phyloP scores from a whole-genome alignment of 2,329 filamentous ascomycete species.

The Clonostachys sp. region DNA sequence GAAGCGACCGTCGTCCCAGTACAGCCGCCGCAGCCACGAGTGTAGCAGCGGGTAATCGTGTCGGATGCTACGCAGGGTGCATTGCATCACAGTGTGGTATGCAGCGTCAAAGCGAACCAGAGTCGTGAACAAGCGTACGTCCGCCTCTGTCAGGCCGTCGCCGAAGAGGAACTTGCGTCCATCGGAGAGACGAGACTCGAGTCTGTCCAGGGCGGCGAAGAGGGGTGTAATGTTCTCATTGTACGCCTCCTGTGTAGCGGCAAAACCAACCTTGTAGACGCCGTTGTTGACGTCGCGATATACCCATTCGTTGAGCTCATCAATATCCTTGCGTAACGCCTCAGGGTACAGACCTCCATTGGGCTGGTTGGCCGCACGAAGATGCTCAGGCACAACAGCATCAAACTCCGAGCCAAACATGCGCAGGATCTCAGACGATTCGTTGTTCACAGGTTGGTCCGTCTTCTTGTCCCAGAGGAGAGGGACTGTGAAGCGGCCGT shows the following conservation, averaged over 20 bases:
- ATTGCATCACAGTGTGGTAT: conserved; percentile 63
- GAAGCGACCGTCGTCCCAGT: conserved; percentile 53
- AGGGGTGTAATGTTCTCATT: conserved; percentile 55
- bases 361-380: conserved; percentile 43
- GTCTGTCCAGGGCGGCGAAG: conserved; percentile 59
- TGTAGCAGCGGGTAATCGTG: conserved; percentile 64
- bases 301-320: conserved; percentile 64
- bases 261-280: conserved; percentile 57
- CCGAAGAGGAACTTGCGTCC: conserved; percentile 58
- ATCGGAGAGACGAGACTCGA: conserved; percentile 51
- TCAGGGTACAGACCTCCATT: conserved; percentile 54
- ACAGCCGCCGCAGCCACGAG: conserved; percentile 63
- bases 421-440: conserved; percentile 83
- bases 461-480: conserved; percentile 66
- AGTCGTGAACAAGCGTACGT: conserved; percentile 64
- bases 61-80: conserved; percentile 58
- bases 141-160: conserved; percentile 60
- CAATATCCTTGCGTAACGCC: conserved; percentile 49
- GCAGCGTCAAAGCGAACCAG: conserved; percentile 65
- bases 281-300: conserved; percentile 49
- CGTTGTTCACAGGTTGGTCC: conserved; percentile 74
- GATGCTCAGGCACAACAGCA: conserved; percentile 55
- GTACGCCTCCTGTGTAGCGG: conserved; percentile 60
- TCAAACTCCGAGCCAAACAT: conserved; percentile 80
- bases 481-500: conserved; percentile 69